phyloP scores from a whole-genome alignment of 768 basidiomycete genomes.

The Amylocystis lapponica region DNA sequence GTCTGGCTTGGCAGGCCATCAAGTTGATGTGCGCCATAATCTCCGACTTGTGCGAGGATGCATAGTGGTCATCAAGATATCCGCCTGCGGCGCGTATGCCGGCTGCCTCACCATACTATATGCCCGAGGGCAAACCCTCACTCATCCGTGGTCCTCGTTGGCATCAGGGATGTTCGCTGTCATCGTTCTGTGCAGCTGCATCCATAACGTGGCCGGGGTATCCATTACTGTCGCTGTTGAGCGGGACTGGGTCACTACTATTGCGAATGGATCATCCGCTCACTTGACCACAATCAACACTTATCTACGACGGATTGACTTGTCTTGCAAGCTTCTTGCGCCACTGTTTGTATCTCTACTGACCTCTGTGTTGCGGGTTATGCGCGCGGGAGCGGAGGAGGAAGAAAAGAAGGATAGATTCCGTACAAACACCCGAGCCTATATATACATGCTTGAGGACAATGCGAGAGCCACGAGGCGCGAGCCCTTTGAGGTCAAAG shows the following conservation, averaged over 20 bases:
- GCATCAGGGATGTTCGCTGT: slow-evolving; percentile 29
- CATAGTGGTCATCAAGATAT: slow-evolving; percentile 36
- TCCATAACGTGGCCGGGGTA: slow-evolving; percentile 35
- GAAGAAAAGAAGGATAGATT: no score
- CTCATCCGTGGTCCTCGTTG: slow-evolving; percentile 5
- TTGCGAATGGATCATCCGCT: slow-evolving; percentile 29
- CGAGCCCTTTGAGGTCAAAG: no score
- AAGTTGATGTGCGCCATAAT: slow-evolving; percentile 35
- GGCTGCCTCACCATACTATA: slow-evolving; percentile 28
- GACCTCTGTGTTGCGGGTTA: no score
- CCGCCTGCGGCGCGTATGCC: slow-evolving; percentile 28
- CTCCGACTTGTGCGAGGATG: slow-evolving; percentile 34
- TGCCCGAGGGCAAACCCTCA: slow-evolving; percentile 1
- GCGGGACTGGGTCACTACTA: slow-evolving; percentile 45
- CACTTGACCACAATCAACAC: slow-evolving; percentile 40
- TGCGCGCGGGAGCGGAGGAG: no score
- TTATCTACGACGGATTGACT: slow-evolving; percentile 35
- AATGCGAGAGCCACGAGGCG: no score
- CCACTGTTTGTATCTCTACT: slow-evolving; percentile 47
- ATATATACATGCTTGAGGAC: no score
- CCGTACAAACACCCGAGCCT: no score
- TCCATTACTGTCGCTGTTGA: slow-evolving; percentile 41
- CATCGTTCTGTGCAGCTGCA: slow-evolving; percentile 29
- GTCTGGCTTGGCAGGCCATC: slow-evolving; percentile 34
- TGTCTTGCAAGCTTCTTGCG: slow-evolving; percentile 43